Base-by-base conservation (phyloP, 2,329 filamentous ascomycete species). In the Hymenoscyphus salicellus region DNA sequence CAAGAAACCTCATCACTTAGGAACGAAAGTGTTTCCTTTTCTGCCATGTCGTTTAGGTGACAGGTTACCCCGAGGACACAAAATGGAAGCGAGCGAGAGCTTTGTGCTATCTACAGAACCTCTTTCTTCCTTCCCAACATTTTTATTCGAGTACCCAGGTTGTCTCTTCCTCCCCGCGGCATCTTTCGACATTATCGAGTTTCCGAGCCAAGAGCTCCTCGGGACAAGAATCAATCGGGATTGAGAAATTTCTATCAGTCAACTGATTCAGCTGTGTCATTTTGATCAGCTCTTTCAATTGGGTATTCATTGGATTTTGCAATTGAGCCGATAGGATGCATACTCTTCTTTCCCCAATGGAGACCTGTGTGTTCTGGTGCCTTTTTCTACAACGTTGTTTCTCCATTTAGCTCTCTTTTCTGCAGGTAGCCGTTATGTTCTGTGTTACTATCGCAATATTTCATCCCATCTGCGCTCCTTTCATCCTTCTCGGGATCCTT, bases 361-460 rank as follows among this genome's bases (percentile, higher is more conserved):
- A 6, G 28, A 30, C 28, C 3, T 30, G 3, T 30, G 46, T 26
- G 46, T 4, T 23, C 46, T 52, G 20, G 46, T 52, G 10, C 10
- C 46, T 14, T 52, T 52, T 52, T 23, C 20, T 26, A 23, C 46
- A 52, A 26, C 46, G 20, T 52, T 26, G 11, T 23, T 23, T 52
- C 46, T 52, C 20, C 10, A 26, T 52, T 52, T 26, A 26, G 46
- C 46, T 52, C 46, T 52, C 1, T 11, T 52, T 52, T 14, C 46
- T 52, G 46, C 46, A 52, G 46, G n/a, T 52, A 52, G 11, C 46
- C 46, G 46, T 52, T 49, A 11, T 23, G 5, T 23, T 23, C 14
- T 23, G 46, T 52, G 46, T 52, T 52, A 52, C 46, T 23, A 52
- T 52, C 10, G 11, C n/a, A 52, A 52, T 52, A 52, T 52, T 52